A percentile compares a stretch with the other conserved stretches of the same genome.
Evolutionary conservation across 345 rosid genomes (phyloP).

Genomic region (Gossypium anomalum): DNA sequence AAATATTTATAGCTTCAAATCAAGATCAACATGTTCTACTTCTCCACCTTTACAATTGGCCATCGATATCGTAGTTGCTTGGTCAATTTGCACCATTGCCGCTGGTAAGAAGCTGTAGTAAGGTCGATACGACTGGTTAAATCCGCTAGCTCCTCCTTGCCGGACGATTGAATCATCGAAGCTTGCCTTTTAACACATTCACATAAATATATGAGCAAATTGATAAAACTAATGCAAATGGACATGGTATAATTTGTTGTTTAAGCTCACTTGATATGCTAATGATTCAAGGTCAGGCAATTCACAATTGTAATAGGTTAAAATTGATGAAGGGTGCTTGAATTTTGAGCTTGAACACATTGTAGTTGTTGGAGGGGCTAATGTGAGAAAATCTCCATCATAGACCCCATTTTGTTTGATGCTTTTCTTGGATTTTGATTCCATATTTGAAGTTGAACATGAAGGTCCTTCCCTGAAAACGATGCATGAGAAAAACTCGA

Average conservation of each 20-base stretch:
- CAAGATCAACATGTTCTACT: conserved; percentile 40
- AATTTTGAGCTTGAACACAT: conserved; percentile 22
- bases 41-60: conserved; percentile 25
- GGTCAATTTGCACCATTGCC: neutral
- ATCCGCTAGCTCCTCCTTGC: conserved; percentile 14
- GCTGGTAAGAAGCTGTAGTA: neutral
- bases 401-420: conserved; percentile 20
- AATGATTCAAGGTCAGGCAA: conserved; percentile 30
- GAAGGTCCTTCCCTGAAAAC: conserved; percentile 32
- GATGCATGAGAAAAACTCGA: neutral
- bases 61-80: conserved; percentile 5
- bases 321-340: conserved; percentile 22
- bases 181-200: conserved; percentile 23
- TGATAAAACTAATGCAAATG: neutral
- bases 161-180: conserved; percentile 21
- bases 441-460: conserved; percentile 24
- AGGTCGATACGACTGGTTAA: conserved; percentile 23
- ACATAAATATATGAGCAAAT: neutral
- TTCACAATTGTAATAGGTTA: conserved; percentile 16
- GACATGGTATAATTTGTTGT: neutral
- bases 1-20: conserved; percentile 36
- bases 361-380: conserved; percentile 37
- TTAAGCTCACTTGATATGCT: conserved; percentile 34
- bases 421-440: conserved; percentile 26
- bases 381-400: conserved; percentile 43